Percentiles rank a stretch among this genome's conserved stretches.
These are phyloP conservation scores for Penicillium fuscoglaucum DNA, from an alignment of 2,329 filamentous ascomycete species.

Conservation along the genomic window DNA sequence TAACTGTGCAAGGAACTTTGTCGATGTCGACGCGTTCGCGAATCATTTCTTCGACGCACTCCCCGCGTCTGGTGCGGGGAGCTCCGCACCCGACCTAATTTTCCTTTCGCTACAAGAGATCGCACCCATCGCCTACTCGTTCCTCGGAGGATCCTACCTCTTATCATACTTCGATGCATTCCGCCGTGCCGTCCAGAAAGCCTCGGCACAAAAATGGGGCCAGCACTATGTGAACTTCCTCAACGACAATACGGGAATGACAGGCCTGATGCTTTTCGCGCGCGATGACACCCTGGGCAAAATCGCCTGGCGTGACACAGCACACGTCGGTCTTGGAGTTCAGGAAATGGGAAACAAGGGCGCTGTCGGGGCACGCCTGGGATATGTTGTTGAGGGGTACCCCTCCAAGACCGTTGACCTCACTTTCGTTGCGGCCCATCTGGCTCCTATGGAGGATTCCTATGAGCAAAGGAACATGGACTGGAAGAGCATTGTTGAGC, in stretches of 20 bases:
- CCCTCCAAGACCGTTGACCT: conserved; percentile 59
- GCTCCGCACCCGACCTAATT: conserved; percentile 61
- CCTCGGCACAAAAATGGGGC: conserved; percentile 52
- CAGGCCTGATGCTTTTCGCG: conserved; percentile 81
- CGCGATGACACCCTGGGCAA: conserved; percentile 58
- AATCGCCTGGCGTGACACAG: conserved; percentile 69
- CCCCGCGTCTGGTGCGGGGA: conserved; percentile 45
- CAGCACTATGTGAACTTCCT: conserved; percentile 68
- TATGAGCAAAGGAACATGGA: conserved; percentile 76
- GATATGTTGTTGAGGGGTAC: conserved; percentile 50
- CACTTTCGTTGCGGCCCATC: conserved; percentile 84
- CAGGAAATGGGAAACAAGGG: conserved; percentile 95
- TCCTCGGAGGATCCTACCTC: conserved; percentile 80
- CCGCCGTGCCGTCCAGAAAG: conserved; percentile 69
- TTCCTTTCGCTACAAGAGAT: conserved; percentile 80
- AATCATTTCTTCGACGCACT: conserved; percentile 67
- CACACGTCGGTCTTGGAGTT: conserved; percentile 79
- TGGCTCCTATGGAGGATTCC: conserved; percentile 83
- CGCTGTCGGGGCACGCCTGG: conserved; percentile 74
- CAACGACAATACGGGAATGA: conserved; percentile 81
- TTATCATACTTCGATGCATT: conserved; percentile 73
- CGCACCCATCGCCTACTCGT: conserved; percentile 77
- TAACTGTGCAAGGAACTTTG: conserved; percentile 75
- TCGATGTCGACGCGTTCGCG: conserved; percentile 70
- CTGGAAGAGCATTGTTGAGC: conserved; percentile 80